Evolutionary conservation across 2,329 filamentous ascomycete genomes (phyloP), one percentile per base, ranked within the genome.

Genomic region (Ophidiomyces ophidiicola): DNA sequence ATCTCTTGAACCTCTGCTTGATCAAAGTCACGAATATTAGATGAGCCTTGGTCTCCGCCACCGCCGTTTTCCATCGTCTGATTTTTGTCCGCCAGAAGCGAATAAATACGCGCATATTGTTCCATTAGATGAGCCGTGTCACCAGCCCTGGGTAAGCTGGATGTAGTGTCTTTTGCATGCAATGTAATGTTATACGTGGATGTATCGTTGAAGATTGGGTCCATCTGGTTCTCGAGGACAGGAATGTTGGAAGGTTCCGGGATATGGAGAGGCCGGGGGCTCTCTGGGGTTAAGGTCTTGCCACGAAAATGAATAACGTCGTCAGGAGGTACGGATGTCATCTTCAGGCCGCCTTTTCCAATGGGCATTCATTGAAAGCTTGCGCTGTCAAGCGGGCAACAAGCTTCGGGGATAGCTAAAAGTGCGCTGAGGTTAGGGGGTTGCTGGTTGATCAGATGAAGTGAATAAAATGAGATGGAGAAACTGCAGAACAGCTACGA

Each of bases 211-310:
- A 81, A 80, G 50, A 72, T 64, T 39, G 76, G 75, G 61, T 83
- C 78, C 72, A 76, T 82, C 62, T 81, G 77, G 55, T 78, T 76
- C 55, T 77, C 71, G 53, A 82, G 66, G 39, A 83, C 72, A 42
- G 78, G 76, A 44, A 82, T 80, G 49, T 75, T 79, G 50, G 75
- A 70, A 38, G 78, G 76, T 58, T 78, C 73, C 48, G 78, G 71
- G 48, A 78, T 66, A 59, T 82, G 76, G 51, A 81, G 61, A 49
- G 79, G 79, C 51, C 78, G 76, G 53, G 80, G 80, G 56, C 77
- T 82, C 54, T 80, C 74, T 47, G 80, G 79, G 54, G 76, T 80
- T 53, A 80, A 63, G 48, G 72, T 72, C 58, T 76, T 71, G 62
- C 75, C 74, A 55, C 71, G 72, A 56, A 76, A 74, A 58, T 78